Percentiles rank a stretch among this genome's conserved stretches.
These are phyloP conservation scores for Tuctoria greenei DNA, from an alignment of 176 grass and related monocot species.

Conservation along the genomic window DNA sequence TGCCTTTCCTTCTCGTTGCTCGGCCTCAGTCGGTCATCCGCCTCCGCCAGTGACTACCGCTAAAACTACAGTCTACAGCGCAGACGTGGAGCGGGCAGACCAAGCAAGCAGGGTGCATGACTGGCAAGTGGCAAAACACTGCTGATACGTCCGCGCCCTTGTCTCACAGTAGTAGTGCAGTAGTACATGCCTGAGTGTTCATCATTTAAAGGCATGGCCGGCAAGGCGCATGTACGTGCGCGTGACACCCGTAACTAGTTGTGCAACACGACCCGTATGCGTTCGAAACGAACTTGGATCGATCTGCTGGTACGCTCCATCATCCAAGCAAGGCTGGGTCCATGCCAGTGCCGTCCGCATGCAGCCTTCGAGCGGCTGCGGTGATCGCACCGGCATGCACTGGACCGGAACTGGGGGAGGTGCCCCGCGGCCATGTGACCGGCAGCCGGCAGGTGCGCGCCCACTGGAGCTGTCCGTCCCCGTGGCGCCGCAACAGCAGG, in stretches of 20 bases:
- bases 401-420: neutral
- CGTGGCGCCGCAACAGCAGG: conserved; percentile 16
- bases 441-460: no score
- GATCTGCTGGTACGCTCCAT: no score
- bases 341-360: neutral
- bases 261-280: neutral
- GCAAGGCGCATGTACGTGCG: neutral
- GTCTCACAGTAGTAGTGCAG: no score
- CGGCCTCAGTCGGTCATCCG: neutral
- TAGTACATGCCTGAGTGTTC: conserved; percentile 13
- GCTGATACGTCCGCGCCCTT: no score
- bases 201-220: neutral
- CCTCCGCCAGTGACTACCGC: no score
- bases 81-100: no score
- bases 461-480: conserved; percentile 15
- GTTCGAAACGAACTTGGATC: neutral
- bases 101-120: no score
- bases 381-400: neutral
- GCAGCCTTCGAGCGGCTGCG: neutral
- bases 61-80: no score
- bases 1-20: no score
- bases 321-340: neutral
- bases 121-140: no score
- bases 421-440: conserved; percentile 27
- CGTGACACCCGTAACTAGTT: conserved; percentile 43